Evolutionary conservation across 768 basidiomycete genomes (phyloP).

Genomic region (Leccinellum albellum): DNA sequence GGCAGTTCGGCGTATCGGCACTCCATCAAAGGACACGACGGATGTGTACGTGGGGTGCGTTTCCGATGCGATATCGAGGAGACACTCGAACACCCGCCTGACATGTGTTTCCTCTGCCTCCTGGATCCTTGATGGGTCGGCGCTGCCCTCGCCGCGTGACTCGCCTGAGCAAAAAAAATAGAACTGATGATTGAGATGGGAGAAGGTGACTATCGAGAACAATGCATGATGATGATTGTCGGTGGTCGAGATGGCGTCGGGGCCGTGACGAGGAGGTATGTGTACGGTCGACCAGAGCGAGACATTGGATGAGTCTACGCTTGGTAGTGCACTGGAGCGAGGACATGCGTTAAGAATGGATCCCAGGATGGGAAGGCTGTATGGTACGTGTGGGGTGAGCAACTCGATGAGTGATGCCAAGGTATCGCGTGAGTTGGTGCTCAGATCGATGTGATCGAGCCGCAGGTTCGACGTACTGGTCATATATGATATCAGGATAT

Average conservation of each 20-base stretch:
- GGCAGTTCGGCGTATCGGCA: neutral
- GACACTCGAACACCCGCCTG: slow-evolving; percentile 8
- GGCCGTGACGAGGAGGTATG: neutral
- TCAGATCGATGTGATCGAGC: slow-evolving; percentile 13
- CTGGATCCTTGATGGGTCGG: neutral
- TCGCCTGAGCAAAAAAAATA: slow-evolving; percentile 18
- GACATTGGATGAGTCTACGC: slow-evolving; percentile 14
- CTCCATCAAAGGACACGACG: neutral
- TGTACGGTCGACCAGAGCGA: slow-evolving; percentile 20
- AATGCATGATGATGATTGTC: neutral
- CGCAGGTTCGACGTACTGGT: neutral
- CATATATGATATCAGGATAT: no score
- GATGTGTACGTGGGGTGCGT: neutral
- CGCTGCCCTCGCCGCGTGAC: neutral
- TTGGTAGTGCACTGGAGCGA: slow-evolving; percentile 10
- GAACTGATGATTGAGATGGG: slow-evolving; percentile 10
- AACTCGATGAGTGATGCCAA: slow-evolving; percentile 8
- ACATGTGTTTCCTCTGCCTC: slow-evolving; percentile 13
- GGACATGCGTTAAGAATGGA: slow-evolving; percentile 15
- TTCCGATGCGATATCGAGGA: slow-evolving; percentile 2
- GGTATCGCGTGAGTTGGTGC: neutral
- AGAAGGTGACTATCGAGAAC: slow-evolving; percentile 21
- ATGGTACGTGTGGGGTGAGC: slow-evolving; percentile 12
- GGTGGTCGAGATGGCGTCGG: neutral
- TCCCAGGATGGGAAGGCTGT: slow-evolving; percentile 16